These are phyloP conservation scores for Lichina pygmaea DNA, from an alignment of 495 filamentous ascomycete species.

Conservation along the genomic window DNA sequence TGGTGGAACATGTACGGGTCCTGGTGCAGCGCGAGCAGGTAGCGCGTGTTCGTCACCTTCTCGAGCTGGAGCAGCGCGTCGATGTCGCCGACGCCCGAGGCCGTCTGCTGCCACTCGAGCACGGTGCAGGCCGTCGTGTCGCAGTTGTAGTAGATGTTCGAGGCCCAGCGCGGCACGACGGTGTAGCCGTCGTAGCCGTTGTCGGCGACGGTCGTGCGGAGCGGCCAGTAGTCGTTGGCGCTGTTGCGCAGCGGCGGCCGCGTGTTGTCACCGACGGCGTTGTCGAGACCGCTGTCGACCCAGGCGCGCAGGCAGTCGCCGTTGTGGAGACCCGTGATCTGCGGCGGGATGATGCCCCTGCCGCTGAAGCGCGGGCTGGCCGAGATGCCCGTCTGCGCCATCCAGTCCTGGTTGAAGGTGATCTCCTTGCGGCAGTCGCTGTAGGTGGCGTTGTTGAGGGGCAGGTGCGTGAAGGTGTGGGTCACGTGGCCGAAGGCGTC, in stretches of 20 bases:
- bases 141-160: constrained; percentile 40
- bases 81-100: constrained; percentile 22
- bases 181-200: constrained; percentile 30
- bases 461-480: constrained; percentile 36
- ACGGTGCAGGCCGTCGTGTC: constrained; percentile 25
- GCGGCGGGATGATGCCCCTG: constrained; percentile 31
- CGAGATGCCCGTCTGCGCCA: constrained; percentile 21
- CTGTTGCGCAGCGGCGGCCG: constrained; percentile 21
- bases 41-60: constrained; percentile 22
- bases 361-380: constrained; percentile 16
- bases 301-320: constrained; percentile 32
- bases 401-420: constrained; percentile 30
- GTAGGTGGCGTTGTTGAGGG: constrained; percentile 33
- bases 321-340: constrained; percentile 38
- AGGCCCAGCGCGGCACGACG: constrained; percentile 33
- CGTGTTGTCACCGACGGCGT: constrained; percentile 38
- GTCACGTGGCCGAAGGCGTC: constrained; percentile 28
- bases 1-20: constrained; percentile 28
- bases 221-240: constrained; percentile 24
- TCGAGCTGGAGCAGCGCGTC: constrained; percentile 21
- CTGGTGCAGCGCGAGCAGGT: constrained; percentile 25
- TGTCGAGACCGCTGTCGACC: constrained; percentile 27
- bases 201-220: constrained; percentile 19
- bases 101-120: constrained; percentile 33
- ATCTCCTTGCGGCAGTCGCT: constrained; percentile 27